Base-by-base conservation (phyloP, 2,329 filamentous ascomycete species). In the Plectosphaerella plurivora region DNA sequence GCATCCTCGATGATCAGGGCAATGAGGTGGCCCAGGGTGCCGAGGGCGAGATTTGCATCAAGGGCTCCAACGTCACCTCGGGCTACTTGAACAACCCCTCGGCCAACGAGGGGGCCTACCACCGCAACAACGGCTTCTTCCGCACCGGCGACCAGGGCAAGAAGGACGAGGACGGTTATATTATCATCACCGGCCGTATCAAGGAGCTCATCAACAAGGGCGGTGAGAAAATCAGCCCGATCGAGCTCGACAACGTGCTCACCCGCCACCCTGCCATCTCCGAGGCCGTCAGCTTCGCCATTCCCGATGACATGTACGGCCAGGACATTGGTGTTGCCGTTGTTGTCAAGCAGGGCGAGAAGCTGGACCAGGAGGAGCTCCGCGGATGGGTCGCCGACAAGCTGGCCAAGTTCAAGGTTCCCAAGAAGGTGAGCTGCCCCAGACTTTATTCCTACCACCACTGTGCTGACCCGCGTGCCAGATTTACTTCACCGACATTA, bases 181-280 rank as follows among this genome's bases (percentile, higher is more conserved):
- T 96, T 11, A 79, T 89, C 63, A 93, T 96, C 69, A 95, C 91
- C 0, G 91, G 91, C n/a, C 80, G 91, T 50, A 95, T 95, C 73
- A 96, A 96, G 77, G 91, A 96, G 71, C 77, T 96, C 50, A 95
- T 96, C 76, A 91, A 91, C 72, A 92, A 93, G 71, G 89, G 88
- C 51, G 90, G 90, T 54, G 90, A 95, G 74, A 94, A 94, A 75
- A 94, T 95, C 65, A 89, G 84, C 59, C 90, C 91, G 1, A 92
- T 94, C 51, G 90, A 95, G 72, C 77, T 95, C 35, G 90, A 95
- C 74, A 95, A 95, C 60, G 83, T 88, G 12, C 74, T 95, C 25
- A 78, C 86, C n/a, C 79, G 87, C 53, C 83, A 93, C 65, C 82
- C 87, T 10, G 80, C 83, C 36, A 80, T 94, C 2, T 78, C 80